Conservation (phyloP, 257 asterid genomes). For the Dorcoceras hygrometricum region DNA sequence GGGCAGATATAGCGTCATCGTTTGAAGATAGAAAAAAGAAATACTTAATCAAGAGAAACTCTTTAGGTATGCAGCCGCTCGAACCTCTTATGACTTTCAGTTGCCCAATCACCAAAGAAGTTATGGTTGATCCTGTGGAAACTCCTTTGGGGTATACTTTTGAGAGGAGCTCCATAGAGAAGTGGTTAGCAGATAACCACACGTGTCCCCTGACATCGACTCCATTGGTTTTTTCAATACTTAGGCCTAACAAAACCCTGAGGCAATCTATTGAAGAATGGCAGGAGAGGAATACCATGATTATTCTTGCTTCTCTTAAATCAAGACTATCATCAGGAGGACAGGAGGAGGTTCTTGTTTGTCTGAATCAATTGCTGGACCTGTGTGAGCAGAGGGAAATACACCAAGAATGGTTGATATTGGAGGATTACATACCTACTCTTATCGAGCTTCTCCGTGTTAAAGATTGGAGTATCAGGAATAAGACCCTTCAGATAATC, state of each 20-base stretch:
- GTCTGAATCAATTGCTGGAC: slow-evolving; percentile 42
- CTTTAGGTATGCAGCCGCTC: slow-evolving; percentile 49
- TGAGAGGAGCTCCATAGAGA: slow-evolving; percentile 60
- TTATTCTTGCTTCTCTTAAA: slow-evolving; percentile 45
- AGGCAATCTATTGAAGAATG: slow-evolving; percentile 75
- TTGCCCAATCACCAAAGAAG: slow-evolving; percentile 61
- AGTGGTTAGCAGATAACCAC: slow-evolving; percentile 41
- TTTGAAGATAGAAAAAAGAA: slow-evolving; percentile 49
- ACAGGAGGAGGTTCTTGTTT: slow-evolving; percentile 43
- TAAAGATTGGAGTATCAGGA: slow-evolving; percentile 50
- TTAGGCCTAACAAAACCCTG: slow-evolving; percentile 63
- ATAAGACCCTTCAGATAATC: slow-evolving; percentile 45
- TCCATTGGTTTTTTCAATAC: slow-evolving; percentile 42
- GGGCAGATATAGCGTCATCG: slow-evolving; percentile 53
- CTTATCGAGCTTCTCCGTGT: slow-evolving; percentile 44
- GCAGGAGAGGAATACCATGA: slow-evolving; percentile 68
- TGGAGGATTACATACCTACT: slow-evolving; percentile 56
- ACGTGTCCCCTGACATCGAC: slow-evolving; percentile 50
- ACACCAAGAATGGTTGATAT: slow-evolving; percentile 57
- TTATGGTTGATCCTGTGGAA: slow-evolving; percentile 68
- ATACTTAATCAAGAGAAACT: slow-evolving; percentile 44
- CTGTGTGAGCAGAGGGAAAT: slow-evolving; percentile 57
- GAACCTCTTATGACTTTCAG: slow-evolving; percentile 53
- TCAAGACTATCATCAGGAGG: slow-evolving; percentile 34
- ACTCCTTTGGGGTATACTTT: slow-evolving; percentile 60